phyloP scores from a whole-genome alignment of 2,329 filamentous ascomycete genomes.

The Sclerotinia nivalis region DNA sequence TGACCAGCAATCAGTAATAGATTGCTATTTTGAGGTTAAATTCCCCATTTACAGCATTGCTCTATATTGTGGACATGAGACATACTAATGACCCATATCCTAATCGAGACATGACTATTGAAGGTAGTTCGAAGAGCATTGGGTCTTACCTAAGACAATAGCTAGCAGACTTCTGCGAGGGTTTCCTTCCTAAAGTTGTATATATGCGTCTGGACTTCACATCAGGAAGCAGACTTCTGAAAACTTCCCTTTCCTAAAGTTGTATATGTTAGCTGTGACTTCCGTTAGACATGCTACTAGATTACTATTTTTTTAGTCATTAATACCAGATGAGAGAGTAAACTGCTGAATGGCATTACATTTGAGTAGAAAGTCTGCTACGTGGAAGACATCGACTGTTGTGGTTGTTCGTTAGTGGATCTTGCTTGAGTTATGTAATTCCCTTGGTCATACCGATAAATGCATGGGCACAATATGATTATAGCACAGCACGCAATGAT shows the following conservation, averaged over 20 bases:
- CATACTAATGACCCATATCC: neutral
- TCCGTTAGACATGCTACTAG: neutral
- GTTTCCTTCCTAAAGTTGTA: neutral
- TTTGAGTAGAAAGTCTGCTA: too few species aligned
- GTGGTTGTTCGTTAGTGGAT: neutral
- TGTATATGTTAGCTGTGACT: accelerated
- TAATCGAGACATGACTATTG: neutral
- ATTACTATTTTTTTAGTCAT: neutral
- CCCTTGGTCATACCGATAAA: too few species aligned
- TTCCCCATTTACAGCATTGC: accelerated
- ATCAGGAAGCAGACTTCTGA: neutral
- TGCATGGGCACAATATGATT: neutral
- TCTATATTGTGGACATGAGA: neutral
- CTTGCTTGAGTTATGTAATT: neutral
- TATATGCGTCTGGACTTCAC: neutral
- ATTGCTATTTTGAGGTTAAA: too few species aligned
- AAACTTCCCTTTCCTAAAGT: accelerated
- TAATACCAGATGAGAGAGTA: too few species aligned
- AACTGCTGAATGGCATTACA: accelerated
- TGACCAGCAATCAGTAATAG: neutral
- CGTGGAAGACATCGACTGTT: neutral
- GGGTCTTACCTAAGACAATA: neutral
- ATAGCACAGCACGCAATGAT: neutral
- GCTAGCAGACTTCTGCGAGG: accelerated
- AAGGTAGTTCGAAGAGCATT: neutral